phyloP scores from a whole-genome alignment of 176 grass and related monocot species.

The Aegilops longissima region DNA sequence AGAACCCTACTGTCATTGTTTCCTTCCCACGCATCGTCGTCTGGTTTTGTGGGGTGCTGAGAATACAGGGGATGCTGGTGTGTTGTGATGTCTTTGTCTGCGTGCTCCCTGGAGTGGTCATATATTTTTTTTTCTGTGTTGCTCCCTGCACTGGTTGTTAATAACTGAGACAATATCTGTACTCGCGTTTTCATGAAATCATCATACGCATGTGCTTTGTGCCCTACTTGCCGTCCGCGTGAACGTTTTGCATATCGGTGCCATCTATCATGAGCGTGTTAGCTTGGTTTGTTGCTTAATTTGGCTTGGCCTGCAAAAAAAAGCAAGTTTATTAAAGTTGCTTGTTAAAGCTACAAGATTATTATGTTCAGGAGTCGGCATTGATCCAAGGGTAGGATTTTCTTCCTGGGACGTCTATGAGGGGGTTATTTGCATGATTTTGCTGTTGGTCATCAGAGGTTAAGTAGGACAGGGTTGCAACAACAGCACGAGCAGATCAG shows the following conservation, averaged over 20 bases:
- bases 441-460: too few relatives aligned
- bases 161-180: neutral
- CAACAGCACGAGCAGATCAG: slow-evolving; percentile 5
- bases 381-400: too few relatives aligned
- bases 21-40: neutral
- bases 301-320: neutral
- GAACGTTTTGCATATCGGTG: fast-evolving
- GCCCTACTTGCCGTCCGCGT: too few relatives aligned
- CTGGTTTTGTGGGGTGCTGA: slow-evolving; percentile 35
- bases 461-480: too few relatives aligned
- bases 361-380: too few relatives aligned
- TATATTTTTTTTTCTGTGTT: too few relatives aligned
- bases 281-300: slow-evolving; percentile 16
- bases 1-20: neutral
- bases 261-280: neutral
- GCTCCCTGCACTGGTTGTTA: neutral
- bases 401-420: too few relatives aligned
- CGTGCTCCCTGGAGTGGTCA: neutral
- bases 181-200: neutral
- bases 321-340: too few relatives aligned
- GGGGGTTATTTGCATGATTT: too few relatives aligned
- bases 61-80: slow-evolving; percentile 23
- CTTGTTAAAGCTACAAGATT: too few relatives aligned
- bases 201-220: neutral
- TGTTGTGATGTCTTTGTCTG: neutral